These are phyloP conservation scores for Capsicum baccatum DNA, from an alignment of 257 asterid species.

Conservation along the genomic window DNA sequence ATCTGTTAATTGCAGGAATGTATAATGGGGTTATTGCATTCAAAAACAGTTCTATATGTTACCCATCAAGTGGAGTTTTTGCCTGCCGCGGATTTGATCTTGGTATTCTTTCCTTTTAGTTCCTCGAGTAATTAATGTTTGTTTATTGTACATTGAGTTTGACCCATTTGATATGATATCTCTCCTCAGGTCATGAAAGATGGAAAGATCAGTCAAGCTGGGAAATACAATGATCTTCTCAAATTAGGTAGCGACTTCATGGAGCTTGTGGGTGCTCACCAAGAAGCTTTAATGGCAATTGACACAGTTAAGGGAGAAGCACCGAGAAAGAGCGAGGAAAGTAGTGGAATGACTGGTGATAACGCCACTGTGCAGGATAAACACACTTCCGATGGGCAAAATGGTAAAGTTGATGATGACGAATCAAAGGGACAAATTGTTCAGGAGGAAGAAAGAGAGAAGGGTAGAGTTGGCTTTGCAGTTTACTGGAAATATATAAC, in stretches of 20 bases:
- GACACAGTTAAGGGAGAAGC: constrained; percentile 50
- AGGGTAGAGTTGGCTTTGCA: constrained; percentile 72
- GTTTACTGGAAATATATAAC: constrained; percentile 87
- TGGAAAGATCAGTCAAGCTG: constrained; percentile 77
- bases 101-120: constrained; percentile 56
- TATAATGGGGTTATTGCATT: constrained; percentile 57
- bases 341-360: constrained; percentile 25
- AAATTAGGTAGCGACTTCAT: constrained; percentile 72
- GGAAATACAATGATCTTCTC: constrained; percentile 76
- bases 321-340: constrained; percentile 36
- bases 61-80: constrained; percentile 91
- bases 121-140: constrained; percentile 1
- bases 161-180: not conserved
- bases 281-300: constrained; percentile 72
- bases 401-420: constrained; percentile 42
- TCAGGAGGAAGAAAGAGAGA: constrained; percentile 94
- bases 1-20: constrained; percentile 61
- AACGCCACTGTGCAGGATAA: constrained; percentile 45
- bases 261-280: constrained; percentile 92
- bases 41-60: constrained; percentile 74
- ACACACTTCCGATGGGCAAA: constrained; percentile 40
- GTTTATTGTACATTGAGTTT: not conserved
- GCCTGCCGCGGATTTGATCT: constrained; percentile 82
- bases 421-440: constrained; percentile 69
- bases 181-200: constrained; percentile 78